Evolutionary conservation across 805 yeast species (phyloP).

Genomic region (Nakazawaea ishiwadae): DNA sequence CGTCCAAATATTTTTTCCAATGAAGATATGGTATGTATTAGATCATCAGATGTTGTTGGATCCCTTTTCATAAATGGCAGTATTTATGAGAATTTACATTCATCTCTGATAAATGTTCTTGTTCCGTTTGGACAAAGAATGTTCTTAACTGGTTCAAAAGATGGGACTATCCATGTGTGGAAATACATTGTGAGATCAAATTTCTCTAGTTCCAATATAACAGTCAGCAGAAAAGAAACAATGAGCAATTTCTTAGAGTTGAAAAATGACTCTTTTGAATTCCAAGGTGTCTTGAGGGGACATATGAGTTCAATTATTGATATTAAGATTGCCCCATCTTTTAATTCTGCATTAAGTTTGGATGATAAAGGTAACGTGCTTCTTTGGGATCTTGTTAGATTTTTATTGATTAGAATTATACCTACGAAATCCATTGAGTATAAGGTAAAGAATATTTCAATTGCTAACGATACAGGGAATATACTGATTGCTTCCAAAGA

Average conservation of each 20-base stretch:
- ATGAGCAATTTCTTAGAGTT: slow-evolving; percentile 1
- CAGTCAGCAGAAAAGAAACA: slow-evolving; percentile 4
- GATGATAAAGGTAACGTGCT: slow-evolving; percentile 52
- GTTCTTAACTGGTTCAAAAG: slow-evolving; percentile 46
- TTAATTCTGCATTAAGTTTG: slow-evolving; percentile 48
- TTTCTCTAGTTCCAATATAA: background rate
- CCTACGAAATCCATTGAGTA: slow-evolving; percentile 13
- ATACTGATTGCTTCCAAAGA: slow-evolving; percentile 34
- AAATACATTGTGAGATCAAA: slow-evolving; percentile 24
- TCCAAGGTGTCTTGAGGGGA: slow-evolving; percentile 48
- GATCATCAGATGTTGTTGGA: slow-evolving; percentile 1
- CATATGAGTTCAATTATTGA: slow-evolving; percentile 44
- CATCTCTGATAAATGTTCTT: slow-evolving; percentile 32
- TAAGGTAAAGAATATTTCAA: slow-evolving; percentile 29
- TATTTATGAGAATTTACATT: slow-evolving; percentile 38
- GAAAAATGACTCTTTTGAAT: slow-evolving; percentile 26
- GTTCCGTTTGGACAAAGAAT: slow-evolving; percentile 35
- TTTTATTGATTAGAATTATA: slow-evolving; percentile 40
- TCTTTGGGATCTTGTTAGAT: slow-evolving; percentile 61
- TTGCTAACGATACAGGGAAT: slow-evolving; percentile 53
- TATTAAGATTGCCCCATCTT: slow-evolving; percentile 47
- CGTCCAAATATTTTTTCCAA: slow-evolving; percentile 30
- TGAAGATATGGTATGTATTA: slow-evolving; percentile 14
- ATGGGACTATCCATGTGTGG: slow-evolving; percentile 63
- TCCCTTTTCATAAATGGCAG: slow-evolving; percentile 33